Evolutionary conservation across 495 filamentous ascomycete species (phyloP), one percentile per base, ranked within the genome.

Genomic region (Aspergillus mulundensis): DNA sequence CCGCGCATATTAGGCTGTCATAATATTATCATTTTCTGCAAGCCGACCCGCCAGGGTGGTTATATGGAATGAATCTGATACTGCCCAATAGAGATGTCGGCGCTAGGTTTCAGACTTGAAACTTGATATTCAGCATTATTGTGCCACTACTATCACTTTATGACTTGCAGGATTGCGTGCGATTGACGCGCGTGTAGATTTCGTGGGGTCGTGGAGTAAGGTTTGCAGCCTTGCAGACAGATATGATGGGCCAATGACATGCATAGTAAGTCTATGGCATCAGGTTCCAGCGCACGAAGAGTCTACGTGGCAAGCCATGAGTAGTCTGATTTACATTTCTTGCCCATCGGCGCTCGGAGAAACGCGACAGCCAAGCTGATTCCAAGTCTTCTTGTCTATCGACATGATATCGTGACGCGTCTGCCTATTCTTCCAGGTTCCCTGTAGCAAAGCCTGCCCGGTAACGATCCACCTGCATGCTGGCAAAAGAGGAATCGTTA

Each of bases 71-170:
- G 32, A 36, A 7, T 10, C 12, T 36, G 32, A 36, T 36, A 36
- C 11, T 14, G 32, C 32, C 32, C 12, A 10, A 40, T 40, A 18
- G 8, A 40, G 38, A 8, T 42, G 38, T 25, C 36, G 44, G 14
- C 43, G 42, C 53, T 48, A 55, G 20, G 53, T 48, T 55, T 55
- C 53, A 41, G 42, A 48, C 1, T 20, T 36, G 30, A 38, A 50
- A 50, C 30, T 18, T 28, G 8, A n/a, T 46, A 23, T 8, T 44
- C 1, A 44, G 41, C 19, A 23, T 38, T 38, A 12, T 4, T 10
- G 10, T 30, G 14, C 14, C 34, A 38, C 34, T 18, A 11, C n/a
- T 16, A 12, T 16, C 18, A 5, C 38, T 16, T 14, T 18, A 40
- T 40, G 14, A 40, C 38, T n/a, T 49, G 19, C 23, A 49, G 32